Base-by-base conservation (phyloP, 2,329 filamentous ascomycete genomes). In the Botrytis medusae region DNA sequence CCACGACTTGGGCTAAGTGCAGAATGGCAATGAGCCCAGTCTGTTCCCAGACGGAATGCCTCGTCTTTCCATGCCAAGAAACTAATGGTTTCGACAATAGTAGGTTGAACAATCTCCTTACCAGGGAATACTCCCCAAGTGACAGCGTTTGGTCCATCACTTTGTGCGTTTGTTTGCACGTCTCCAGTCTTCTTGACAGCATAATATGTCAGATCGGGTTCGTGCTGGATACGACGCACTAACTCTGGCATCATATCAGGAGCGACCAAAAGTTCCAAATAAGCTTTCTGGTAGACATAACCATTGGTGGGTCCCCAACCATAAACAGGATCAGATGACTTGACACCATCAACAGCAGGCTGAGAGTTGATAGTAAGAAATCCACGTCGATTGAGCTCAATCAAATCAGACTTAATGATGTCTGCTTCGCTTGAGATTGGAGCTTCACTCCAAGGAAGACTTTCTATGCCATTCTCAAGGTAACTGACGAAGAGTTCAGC, bases 11-110 rank as follows among this genome's bases (percentile, higher is more conserved):
- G 90, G 76, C 90, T 94, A 74, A 86, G 86, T 74, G 91, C 86
- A 54, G 94, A 89, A 81, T 97, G 94, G 82, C 96, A 99, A 79
- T 93, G 93, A 34, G 93, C 93, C 96, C 96, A 99, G 81, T 99
- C 95, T 73, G 92, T 88, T 72, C 96, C 96, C 16, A 99, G 88
- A 75, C 93, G 90, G 86, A 94, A 99, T 25, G 97, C 97, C 83
- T 99, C 96, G 78, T 99, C 96, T 84, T 97, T 97, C 96, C 96
- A 99, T 3, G 96, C 96, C 71, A 99, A 86, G 88, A 99, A 99
- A 82, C 93, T 97, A 82, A 99, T 92, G 29, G 93, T 97, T 84
- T 99, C 96, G 70, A 99, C 96, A 79, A 99, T 98, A n/a, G 96
- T 99, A 22, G 96, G 96, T 83, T 99, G 96, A n/a, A 99, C 95